Conservation (phyloP, 495 filamentous ascomycete genomes). For the Tuber borchii region DNA sequence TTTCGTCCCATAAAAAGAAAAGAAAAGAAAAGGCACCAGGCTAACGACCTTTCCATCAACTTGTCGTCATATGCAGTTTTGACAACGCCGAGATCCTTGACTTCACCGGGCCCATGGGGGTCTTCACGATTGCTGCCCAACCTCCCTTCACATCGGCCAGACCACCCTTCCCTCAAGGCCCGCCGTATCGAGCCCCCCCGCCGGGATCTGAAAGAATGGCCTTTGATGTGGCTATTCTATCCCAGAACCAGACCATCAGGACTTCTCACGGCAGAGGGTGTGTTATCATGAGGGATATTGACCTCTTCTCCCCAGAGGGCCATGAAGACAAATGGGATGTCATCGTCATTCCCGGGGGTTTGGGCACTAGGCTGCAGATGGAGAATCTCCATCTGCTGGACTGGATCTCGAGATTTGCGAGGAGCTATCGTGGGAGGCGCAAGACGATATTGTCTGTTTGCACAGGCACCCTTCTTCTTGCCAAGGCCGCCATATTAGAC, state of each 20-base stretch:
- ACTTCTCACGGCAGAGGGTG: conserved; percentile 27
- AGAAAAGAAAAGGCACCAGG: not conserved
- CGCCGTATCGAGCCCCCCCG: not conserved
- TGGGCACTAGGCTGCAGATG: conserved; percentile 22
- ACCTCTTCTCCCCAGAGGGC: conserved; percentile 23
- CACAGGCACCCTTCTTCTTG: conserved; percentile 67
- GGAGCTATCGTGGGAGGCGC: conserved; percentile 9
- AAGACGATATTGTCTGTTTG: conserved; percentile 48
- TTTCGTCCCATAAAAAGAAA: not conserved
- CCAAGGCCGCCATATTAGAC: conserved; percentile 61
- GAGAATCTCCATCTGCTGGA: conserved; percentile 14
- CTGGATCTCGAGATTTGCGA: conserved; percentile 21
- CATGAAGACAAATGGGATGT: conserved; percentile 23
- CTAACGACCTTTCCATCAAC: conserved; percentile 3
- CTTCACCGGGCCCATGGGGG: conserved; percentile 24
- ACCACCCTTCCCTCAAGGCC: conserved; percentile 1
- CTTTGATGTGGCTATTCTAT: conserved; percentile 28
- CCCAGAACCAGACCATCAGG: conserved; percentile 16
- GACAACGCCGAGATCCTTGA: conserved; percentile 21
- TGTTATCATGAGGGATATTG: conserved; percentile 16
- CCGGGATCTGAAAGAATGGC: conserved; percentile 7
- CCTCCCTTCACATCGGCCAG: conserved; percentile 9
- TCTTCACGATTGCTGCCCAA: conserved; percentile 18
- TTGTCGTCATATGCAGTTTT: conserved; percentile 7
- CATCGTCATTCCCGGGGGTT: conserved; percentile 21